Base-by-base conservation (phyloP, 169 alveolate genomes). In the Hepatocystis sp. region DNA sequence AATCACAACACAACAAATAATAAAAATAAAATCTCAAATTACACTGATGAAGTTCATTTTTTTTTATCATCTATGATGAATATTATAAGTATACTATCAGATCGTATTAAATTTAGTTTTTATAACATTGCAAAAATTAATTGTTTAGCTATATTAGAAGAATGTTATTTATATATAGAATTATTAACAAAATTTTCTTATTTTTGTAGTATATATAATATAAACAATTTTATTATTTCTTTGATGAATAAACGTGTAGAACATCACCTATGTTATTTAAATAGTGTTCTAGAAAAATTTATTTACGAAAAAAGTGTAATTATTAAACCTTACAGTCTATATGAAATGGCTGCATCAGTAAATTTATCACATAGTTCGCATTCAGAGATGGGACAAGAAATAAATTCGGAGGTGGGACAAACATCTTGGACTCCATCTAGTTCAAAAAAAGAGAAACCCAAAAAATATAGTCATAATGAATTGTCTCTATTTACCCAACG, bases 121-220 rank as follows among this genome's bases (percentile, higher is more conserved):
- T 44, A 46, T 44, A 76, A 76, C 42, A 76, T 76, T 0, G 88
- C 56, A 46, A 76, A 76, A 30, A 76, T 76, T 15, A 76, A 76
- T 19, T 76, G 88, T 39, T 44, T 76, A 19, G 88, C 88, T 49
- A 60, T 60, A 10, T 58, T 76, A 2, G 88, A 76, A 25, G 88
- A 76, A 27, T 40, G 78, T 0, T 76, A 76, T 28, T 17, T 76
- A 19, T 76, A 76, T 36, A 76, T 76, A 5, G 88, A 76, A 39
- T 42, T 76, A n/a, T 27, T 76, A 5, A 76, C 88, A 44, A 76
- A 76, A 28, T 40, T 51, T 0, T 76, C 88, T 1, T 76, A 76
- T 36, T 76, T 58, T 64, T 76, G 88, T 64, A 44, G n/a, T 25
- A 7, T 30, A 4, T 56, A 25, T 25, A 58, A 76, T 25, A 58